Base-by-base conservation (phyloP, 106 monocot species). In the Gastrodia elata region DNA sequence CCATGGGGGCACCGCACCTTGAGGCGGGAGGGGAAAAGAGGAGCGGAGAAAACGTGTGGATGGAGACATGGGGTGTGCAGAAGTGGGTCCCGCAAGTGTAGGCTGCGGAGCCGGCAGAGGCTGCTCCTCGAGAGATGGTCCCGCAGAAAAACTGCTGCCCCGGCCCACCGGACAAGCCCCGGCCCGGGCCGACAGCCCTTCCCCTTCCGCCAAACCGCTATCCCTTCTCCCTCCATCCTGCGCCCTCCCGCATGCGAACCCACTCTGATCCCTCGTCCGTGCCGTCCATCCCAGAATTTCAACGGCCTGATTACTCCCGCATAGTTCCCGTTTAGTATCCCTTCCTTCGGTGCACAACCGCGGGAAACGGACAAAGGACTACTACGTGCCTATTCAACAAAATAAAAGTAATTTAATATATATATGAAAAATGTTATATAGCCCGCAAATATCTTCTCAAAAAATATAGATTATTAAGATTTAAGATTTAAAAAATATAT, bases 151-250 rank as follows among this genome's bases (percentile, higher is more conserved):
- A 25, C 59, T 1, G 5, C 36, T 76, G 76, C 52, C 22, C 37
- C 56, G 77, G 57, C 70, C 69, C 70, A 40, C 69, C 38, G 39
- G 77, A 77, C 77, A 70, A 39, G 58, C n/a, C 37, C 70, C 77
- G 77, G 34, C 32, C 46, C 28, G 49, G 20, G 34, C 28, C 32
- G 49, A 48, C 72, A 72, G 32, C 11, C n/a, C 32, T 32, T 35
- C 3, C 34, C 49, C 34, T 32, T 3, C 71, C 39, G 16, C 41
- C n/a, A n/a, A n/a, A n/a, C n/a, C n/a, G n/a, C n/a, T n/a, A n/a
- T n/a, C n/a, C n/a, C n/a, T n/a, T n/a, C n/a, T n/a, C 3, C 67
- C 9, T 67, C 36, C 37, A 35, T 1, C 67, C 18, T 61, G 61
- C 61, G 61, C 3, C 8, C 30, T 28, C 30, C 61, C 67, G 6